A percentile compares a stretch with the other conserved stretches of the same genome.
Conservation (phyloP, 805 yeast genomes). For the Huiozyma sinensis region DNA sequence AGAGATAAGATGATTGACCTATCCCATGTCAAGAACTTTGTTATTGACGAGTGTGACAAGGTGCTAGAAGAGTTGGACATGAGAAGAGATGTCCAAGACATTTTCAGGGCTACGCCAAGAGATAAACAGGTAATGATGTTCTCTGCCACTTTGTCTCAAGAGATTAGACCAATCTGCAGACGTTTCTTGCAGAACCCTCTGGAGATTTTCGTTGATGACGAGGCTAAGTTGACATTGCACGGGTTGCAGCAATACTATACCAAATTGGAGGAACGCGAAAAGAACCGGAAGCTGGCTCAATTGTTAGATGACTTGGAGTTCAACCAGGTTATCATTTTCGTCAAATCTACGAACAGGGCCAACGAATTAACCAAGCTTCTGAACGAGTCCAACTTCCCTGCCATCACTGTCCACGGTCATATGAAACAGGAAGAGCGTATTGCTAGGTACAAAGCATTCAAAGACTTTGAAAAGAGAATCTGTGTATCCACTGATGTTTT, state of each 20-base stretch:
- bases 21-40: conserved; percentile 84
- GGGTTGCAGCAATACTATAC: conserved; percentile 95
- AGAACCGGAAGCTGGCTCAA: conserved; percentile 87
- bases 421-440: conserved; percentile 97
- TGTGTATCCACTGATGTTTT: conserved; percentile 98
- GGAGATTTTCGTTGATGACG: conserved; percentile 96
- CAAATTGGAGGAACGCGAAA: conserved; percentile 81
- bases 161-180: conserved; percentile 92
- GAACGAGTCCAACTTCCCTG: conserved; percentile 90
- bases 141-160: conserved; percentile 89
- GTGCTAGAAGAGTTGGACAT: conserved; percentile 83
- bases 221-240: conserved; percentile 91
- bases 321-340: conserved; percentile 96
- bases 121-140: conserved; percentile 99
- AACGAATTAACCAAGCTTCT: conserved; percentile 80
- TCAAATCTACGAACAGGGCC: conserved; percentile 84
- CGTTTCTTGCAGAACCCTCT: conserved; percentile 96
- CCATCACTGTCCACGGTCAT: conserved; percentile 92
- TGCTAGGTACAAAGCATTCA: conserved; percentile 88
- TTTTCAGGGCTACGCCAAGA: conserved; percentile 94
- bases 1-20: conserved; percentile 83
- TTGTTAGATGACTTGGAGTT: conserved; percentile 88
- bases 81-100: conserved; percentile 98
- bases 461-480: conserved; percentile 96
- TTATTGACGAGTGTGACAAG: conserved; percentile 97